phyloP scores from a whole-genome alignment of 495 filamentous ascomycete species.

The Xylaria curta region DNA sequence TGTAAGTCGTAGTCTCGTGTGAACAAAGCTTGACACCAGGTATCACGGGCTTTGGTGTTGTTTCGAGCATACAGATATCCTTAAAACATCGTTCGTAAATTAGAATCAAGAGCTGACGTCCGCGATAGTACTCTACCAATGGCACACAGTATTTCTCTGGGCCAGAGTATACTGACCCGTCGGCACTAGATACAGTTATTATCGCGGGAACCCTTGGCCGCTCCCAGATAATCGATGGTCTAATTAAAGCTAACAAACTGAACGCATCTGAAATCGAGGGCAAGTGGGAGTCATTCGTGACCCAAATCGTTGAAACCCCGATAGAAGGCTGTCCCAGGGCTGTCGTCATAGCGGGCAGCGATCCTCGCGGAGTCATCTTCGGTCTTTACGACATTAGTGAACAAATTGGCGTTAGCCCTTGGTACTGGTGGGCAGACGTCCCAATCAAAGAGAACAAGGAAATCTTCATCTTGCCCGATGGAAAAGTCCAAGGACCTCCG shows the following conservation, averaged over 20 bases:
- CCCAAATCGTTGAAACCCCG: conserved; percentile 63
- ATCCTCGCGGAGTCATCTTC: conserved; percentile 73
- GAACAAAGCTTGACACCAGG: too few relatives aligned
- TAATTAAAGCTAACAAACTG: conserved; percentile 61
- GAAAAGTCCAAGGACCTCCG: conserved; percentile 65
- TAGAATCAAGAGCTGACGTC: background rate
- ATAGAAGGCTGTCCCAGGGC: conserved; percentile 62
- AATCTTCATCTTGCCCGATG: conserved; percentile 56
- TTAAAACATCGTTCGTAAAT: background rate
- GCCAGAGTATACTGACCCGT: conserved; percentile 51
- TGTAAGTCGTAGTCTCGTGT: conserved; percentile 49
- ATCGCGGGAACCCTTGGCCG: conserved; percentile 73
- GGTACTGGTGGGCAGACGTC: conserved; percentile 79
- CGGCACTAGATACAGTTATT: conserved; percentile 59
- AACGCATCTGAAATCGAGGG: conserved; percentile 61
- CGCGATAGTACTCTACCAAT: conserved; percentile 55
- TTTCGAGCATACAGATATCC: background rate
- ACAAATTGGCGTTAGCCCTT: conserved; percentile 78
- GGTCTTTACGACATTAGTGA: conserved; percentile 77
- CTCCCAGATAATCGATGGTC: conserved; percentile 63
- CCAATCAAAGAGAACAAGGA: conserved; percentile 58
- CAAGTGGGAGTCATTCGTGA: conserved; percentile 74
- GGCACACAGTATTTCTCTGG: conserved; percentile 51
- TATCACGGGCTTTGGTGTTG: background rate
- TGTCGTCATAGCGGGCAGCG: conserved; percentile 72